Evolutionary conservation across 345 rosid species (phyloP).

Genomic region (Camelina neglecta): DNA sequence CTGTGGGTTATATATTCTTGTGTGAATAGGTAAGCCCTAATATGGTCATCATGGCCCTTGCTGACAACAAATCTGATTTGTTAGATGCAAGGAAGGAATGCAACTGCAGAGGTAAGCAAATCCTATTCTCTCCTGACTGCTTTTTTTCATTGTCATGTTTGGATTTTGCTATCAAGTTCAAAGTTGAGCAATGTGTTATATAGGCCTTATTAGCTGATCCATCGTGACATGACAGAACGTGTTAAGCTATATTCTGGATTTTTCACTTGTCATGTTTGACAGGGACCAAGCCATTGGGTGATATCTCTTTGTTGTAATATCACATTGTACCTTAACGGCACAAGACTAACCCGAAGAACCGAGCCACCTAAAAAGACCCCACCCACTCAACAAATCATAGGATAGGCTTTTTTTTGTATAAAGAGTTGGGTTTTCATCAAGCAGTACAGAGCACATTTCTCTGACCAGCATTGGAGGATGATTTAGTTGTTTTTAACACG

Average conservation of each 20-base stretch:
- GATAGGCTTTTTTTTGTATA: constrained; percentile 5
- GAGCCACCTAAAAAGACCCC: constrained; percentile 22
- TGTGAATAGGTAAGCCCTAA: no score
- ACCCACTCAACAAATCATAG: constrained; percentile 7
- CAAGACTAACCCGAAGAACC: constrained; percentile 11
- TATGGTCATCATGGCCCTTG: no score
- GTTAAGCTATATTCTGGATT: constrained; percentile 3
- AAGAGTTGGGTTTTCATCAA: constrained; percentile 15
- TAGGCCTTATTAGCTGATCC: constrained; percentile 17
- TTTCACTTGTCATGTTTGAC: constrained; percentile 4
- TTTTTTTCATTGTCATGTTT: constrained; percentile 1
- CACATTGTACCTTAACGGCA: constrained; percentile 18
- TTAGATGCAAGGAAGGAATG: constrained; percentile 58
- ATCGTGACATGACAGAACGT: constrained; percentile 2
- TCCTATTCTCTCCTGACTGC: constrained; percentile 17
- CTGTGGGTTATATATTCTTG: no score
- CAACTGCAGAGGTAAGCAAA: constrained; percentile 65
- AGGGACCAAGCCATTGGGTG: constrained; percentile 28
- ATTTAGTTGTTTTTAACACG: not conserved
- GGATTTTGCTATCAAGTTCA: constrained; percentile 4
- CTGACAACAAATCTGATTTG: constrained; percentile 39
- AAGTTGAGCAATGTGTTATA: constrained; percentile 11
- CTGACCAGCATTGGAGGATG: constrained; percentile 8
- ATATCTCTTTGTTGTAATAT: constrained; percentile 11
- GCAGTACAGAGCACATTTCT: not conserved